Base-by-base conservation (phyloP, 2,329 filamentous ascomycete species). In the Fonsecaea nubica region DNA sequence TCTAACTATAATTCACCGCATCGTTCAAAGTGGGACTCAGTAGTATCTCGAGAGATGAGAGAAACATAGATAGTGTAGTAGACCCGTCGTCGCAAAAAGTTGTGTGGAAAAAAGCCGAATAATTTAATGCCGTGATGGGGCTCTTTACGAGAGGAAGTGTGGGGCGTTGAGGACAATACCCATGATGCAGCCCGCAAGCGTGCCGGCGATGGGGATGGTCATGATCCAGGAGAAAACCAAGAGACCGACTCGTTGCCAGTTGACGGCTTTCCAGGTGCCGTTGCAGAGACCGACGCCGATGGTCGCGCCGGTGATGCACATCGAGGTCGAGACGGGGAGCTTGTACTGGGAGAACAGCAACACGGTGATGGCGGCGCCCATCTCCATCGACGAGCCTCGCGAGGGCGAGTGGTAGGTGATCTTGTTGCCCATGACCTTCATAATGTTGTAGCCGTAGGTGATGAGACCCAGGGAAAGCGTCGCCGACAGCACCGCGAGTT, bases 401-500 rank as follows among this genome's bases (percentile, higher is more conserved):
- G 77, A 82, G 4, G 85, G 85, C 2, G 84, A 86, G 77, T 91
- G 89, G 78, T 90, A 90, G 65, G 89, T 92, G 77, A 91, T 88
- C 79, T 90, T 90, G 84, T 92, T 93, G 61, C 90, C 90, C 90
- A 92, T 92, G 78, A 91, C 88, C 81, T 91, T 92, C 90, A 92
- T 92, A 80, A 92, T 92, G 82, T 92, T 92, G 82, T 92, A 92
- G 9, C 90, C 90, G 73, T 92, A 92, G 13, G 90, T 92, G 75
- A 89, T 82, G 64, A 92, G 83, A 72, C 90, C 90, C 50, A 88
- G 69, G 55, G 84, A 91, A 75, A 92, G 88, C 45, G 82, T 86
- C 1, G 82, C 76, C 32, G 87, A 83, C 12, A 91, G 80, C 18
- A 93, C 89, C 58, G 88, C 91, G 62, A 93, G 84, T 78, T 92